phyloP scores from a whole-genome alignment of 1,284 basidiomycete species.

The Thecaphora thlaspeos region DNA sequence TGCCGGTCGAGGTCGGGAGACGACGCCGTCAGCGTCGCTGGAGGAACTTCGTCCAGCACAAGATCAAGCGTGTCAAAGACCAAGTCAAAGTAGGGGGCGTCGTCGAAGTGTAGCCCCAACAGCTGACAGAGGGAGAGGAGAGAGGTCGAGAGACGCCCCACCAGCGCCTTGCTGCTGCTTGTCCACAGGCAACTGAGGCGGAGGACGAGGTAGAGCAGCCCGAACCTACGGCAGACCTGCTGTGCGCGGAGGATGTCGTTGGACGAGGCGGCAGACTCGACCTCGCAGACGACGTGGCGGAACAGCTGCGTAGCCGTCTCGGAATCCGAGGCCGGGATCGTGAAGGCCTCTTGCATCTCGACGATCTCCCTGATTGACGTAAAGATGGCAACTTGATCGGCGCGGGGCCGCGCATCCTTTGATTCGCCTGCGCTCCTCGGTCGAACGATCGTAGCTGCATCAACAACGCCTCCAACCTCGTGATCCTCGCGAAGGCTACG shows the following conservation, averaged over 20 bases:
- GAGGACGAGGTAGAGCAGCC: slow-evolving; percentile 20
- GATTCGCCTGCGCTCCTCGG: too few species aligned
- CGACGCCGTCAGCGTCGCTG: slow-evolving; percentile 5
- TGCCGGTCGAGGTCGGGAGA: slow-evolving; percentile 15
- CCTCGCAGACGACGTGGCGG: slow-evolving; percentile 9
- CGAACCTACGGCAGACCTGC: slow-evolving; percentile 5
- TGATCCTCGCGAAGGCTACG: background rate
- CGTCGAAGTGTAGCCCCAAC: slow-evolving; percentile 8
- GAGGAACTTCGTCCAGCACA: slow-evolving; percentile 34
- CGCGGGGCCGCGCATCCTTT: too few species aligned
- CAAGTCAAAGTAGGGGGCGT: slow-evolving; percentile 4
- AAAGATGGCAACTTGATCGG: slow-evolving; percentile 1
- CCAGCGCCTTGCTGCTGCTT: slow-evolving; percentile 8
- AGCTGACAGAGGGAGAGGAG: slow-evolving; percentile 12
- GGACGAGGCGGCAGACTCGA: slow-evolving; percentile 3
- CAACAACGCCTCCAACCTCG: too few species aligned
- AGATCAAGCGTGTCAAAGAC: slow-evolving; percentile 25
- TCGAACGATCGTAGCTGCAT: too few species aligned
- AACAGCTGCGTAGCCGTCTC: slow-evolving; percentile 22
- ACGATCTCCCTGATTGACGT: slow-evolving; percentile 21
- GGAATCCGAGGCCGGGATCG: slow-evolving; percentile 27
- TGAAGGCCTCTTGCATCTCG: slow-evolving; percentile 24
- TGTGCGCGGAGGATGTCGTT: background rate
- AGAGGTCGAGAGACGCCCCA: slow-evolving; percentile 13
- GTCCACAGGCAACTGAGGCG: slow-evolving; percentile 31